Base-by-base conservation (phyloP, 441 rosid species). In the Syzygium syzygioides region DNA sequence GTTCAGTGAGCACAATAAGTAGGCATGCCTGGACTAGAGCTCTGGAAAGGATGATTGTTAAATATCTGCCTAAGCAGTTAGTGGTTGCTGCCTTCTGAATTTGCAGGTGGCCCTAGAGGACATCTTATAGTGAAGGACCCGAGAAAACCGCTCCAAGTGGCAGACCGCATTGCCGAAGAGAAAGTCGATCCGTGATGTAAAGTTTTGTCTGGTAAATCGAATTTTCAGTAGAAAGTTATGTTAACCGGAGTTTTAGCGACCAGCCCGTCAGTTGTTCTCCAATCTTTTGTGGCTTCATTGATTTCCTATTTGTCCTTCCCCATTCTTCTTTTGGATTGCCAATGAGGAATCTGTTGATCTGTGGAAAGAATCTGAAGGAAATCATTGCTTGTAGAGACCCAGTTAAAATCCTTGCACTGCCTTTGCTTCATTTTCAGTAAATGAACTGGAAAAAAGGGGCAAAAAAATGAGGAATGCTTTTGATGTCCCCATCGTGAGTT, bases 21-120 rank as follows among this genome's bases (percentile, higher is more conserved):
- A 20, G 83, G 52, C 52, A 76, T 76, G 83, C 53, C n/a, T 41
- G 18, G 52, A 76, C 83, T 76, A 76, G 52, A 12, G 52, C 10
- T 60, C 60, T 30, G 6, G 7, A 14, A 11, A 71, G 45, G 86
- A 83, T 85, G 86, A 20, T 85, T 79, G 84, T 28, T 68, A 55
- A 54, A 18, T 28, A 26, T 54, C 86, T 54, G 79, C 62, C 60
- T 45, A 23, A 55, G 60, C 64, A 87, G 55, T 32, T 15, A 25
- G 50, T 53, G 19, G 37, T 45, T 66, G 83, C 53, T 76, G 83
- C 28, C 37, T 56, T 37, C 28, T 79, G 26, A 55, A 34, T 48
- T 86, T 92, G 93, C 87, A 93, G 93, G 93, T 88, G 94, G 89
- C 85, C 93, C 91, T 86, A 96, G 91, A 84, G 93, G 95, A 86